phyloP scores from a whole-genome alignment of 768 basidiomycete species.

The Russula emetica region DNA sequence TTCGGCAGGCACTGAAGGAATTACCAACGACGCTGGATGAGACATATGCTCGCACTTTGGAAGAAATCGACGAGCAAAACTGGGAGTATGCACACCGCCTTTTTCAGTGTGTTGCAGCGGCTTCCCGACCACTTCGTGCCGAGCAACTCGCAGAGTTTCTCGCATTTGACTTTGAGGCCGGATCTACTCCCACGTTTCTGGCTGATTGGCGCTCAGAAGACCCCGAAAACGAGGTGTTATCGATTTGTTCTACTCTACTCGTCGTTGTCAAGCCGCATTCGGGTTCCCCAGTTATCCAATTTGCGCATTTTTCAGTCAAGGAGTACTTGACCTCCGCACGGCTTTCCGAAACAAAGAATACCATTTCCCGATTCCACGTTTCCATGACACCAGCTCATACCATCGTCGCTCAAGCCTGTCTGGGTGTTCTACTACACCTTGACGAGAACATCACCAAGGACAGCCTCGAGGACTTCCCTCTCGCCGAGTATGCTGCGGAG shows the following conservation, averaged over 20 bases:
- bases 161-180: neutral
- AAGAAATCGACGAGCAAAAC: neutral
- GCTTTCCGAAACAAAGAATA: neutral
- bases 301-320: constrained; percentile 17
- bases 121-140: constrained; percentile 1
- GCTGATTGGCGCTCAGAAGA: constrained; percentile 9
- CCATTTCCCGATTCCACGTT: neutral
- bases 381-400: neutral
- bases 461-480: neutral
- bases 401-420: neutral
- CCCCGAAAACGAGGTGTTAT: neutral
- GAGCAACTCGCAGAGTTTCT: constrained; percentile 12
- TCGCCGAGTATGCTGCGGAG: constrained; percentile 1
- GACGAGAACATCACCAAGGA: neutral
- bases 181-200: neutral
- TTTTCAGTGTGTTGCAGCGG: constrained; percentile 6
- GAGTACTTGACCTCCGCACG: constrained; percentile 10
- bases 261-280: neutral
- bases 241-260: constrained; percentile 4
- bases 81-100: constrained; percentile 5
- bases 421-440: neutral
- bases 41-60: constrained; percentile 4
- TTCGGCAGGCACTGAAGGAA: neutral
- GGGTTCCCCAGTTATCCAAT: neutral
- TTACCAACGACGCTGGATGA: constrained; percentile 2